These are phyloP conservation scores for Colletotrichum zoysiae DNA, from an alignment of 2,329 filamentous ascomycete genomes.

Conservation along the genomic window DNA sequence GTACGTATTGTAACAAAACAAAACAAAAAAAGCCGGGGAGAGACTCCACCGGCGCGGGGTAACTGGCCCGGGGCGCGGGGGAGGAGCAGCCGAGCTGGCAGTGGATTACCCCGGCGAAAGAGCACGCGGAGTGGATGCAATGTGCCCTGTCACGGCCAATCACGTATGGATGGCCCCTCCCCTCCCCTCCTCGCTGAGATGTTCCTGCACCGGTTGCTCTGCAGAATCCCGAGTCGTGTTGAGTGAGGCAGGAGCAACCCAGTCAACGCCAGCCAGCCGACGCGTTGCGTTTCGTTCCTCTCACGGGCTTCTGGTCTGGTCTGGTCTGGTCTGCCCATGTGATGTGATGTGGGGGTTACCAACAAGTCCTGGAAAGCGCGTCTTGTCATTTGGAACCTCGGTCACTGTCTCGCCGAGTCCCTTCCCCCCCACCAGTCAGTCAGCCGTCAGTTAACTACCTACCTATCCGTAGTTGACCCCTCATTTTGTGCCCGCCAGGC, in stretches of 20 bases:
- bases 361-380: constrained; percentile 19
- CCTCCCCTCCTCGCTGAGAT: not conserved
- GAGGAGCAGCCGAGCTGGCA: constrained; percentile 36
- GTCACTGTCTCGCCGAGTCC: constrained; percentile 29
- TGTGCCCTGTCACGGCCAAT: not conserved
- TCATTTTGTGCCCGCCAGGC: constrained; percentile 6
- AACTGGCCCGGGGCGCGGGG: constrained; percentile 37
- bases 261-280: not conserved
- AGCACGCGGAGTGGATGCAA: not conserved
- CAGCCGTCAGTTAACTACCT: not conserved
- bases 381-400: constrained; percentile 27
- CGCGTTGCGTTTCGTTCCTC: not conserved
- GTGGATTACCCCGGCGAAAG: constrained; percentile 13
- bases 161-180: not conserved
- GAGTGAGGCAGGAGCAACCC: not conserved
- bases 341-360: not conserved
- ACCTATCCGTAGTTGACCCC: constrained; percentile 28
- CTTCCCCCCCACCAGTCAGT: not conserved
- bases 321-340: no score
- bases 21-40: not conserved
- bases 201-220: not conserved
- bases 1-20: no score
- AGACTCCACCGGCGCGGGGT: constrained; percentile 37
- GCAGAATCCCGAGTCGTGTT: not conserved
- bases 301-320: no score